phyloP scores from a whole-genome alignment of 805 yeast species.

The Pichia ethanolica region DNA sequence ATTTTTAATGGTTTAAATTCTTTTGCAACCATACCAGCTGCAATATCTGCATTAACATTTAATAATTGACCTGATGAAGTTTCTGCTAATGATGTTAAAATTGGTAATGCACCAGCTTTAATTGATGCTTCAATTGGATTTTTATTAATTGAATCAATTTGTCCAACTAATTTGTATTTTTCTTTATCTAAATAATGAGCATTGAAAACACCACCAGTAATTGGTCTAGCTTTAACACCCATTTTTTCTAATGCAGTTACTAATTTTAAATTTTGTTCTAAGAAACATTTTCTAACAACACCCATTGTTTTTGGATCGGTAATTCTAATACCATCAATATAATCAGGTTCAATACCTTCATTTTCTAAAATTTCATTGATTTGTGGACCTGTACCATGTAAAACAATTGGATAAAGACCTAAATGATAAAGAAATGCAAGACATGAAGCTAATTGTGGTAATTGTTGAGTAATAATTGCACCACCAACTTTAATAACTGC shows the following conservation, averaged over 20 bases:
- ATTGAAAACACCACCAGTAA: slow-evolving; percentile 93
- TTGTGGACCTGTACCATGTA: slow-evolving; percentile 99
- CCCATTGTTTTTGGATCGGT: slow-evolving; percentile 93
- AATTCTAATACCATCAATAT: slow-evolving; percentile 92
- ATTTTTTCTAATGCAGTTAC: slow-evolving; percentile 93
- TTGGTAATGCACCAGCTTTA: slow-evolving; percentile 93
- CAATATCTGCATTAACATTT: slow-evolving; percentile 97
- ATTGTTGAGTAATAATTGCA: slow-evolving; percentile 92
- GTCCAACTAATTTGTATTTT: slow-evolving; percentile 89
- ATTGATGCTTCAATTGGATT: slow-evolving; percentile 90
- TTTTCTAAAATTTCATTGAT: slow-evolving; percentile 88
- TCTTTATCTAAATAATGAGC: slow-evolving; percentile 89
- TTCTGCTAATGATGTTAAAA: slow-evolving; percentile 93
- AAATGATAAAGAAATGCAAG: slow-evolving; percentile 94
- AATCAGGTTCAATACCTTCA: slow-evolving; percentile 93
- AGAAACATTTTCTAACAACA: slow-evolving; percentile 89
- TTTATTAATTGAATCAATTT: slow-evolving; percentile 78
- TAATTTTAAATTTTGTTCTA: slow-evolving; percentile 89
- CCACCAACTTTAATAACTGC: slow-evolving; percentile 99
- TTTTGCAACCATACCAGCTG: slow-evolving; percentile 96
- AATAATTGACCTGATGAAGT: slow-evolving; percentile 94
- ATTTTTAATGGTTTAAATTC: slow-evolving; percentile 95
- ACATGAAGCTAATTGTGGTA: slow-evolving; percentile 90
- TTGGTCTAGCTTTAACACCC: slow-evolving; percentile 98
- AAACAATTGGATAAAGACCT: slow-evolving; percentile 91